Conservation (phyloP, 108 stramenopile genomes). For the Mediolabrus comicus region DNA sequence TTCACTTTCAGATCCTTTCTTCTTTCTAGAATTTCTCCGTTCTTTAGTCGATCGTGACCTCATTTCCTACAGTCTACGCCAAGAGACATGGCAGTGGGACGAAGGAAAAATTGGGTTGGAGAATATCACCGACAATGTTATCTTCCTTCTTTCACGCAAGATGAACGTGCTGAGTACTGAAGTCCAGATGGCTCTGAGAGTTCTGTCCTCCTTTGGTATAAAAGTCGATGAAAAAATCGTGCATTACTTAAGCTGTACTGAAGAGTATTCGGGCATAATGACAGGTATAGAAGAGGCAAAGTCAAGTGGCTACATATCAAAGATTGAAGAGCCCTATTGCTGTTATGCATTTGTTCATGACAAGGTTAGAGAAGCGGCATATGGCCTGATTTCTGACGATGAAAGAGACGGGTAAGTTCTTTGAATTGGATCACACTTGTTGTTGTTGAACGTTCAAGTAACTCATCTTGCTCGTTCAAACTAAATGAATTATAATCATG, state of each 20-base stretch:
- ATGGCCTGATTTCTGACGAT: slow-evolving; percentile 36
- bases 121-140: slow-evolving; percentile 42
- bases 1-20: slow-evolving; percentile 13
- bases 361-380: slow-evolving; percentile 57
- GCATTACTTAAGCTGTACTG: neutral
- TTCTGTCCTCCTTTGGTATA: slow-evolving; percentile 42
- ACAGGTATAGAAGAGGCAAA: slow-evolving; percentile 8
- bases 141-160: slow-evolving; percentile 33
- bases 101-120: slow-evolving; percentile 10
- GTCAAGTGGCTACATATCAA: slow-evolving; percentile 23
- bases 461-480: neutral
- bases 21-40: slow-evolving; percentile 21
- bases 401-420: slow-evolving; percentile 7
- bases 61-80: slow-evolving; percentile 9
- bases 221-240: slow-evolving; percentile 21
- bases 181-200: slow-evolving; percentile 22
- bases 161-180: slow-evolving; percentile 25
- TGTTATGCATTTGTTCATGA: slow-evolving; percentile 50
- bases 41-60: slow-evolving; percentile 22
- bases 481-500: neutral
- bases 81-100: slow-evolving; percentile 33
- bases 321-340: neutral
- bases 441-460: neutral
- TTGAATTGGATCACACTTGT: neutral
- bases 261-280: neutral